These are phyloP conservation scores for Melastoma malabathricum DNA, from an alignment of 345 rosid species.

Conservation along the genomic window DNA sequence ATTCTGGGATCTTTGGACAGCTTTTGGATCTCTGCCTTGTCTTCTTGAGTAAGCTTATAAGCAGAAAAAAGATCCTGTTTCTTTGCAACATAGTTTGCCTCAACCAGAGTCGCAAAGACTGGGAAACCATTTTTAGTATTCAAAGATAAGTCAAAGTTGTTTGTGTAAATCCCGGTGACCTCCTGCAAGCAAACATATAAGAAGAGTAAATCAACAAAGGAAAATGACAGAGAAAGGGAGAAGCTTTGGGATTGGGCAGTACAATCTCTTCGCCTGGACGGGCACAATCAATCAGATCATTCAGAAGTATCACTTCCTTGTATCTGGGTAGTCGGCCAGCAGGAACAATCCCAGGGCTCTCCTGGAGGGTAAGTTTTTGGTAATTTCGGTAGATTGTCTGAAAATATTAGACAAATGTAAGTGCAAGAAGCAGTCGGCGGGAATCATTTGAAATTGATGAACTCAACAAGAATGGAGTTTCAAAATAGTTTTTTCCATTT, in stretches of 20 bases:
- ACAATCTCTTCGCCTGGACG: conserved; percentile 98
- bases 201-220: conserved; percentile 4
- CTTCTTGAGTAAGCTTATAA: conserved; percentile 94
- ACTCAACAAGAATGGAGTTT: no score
- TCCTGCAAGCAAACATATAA: conserved; percentile 39
- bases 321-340: conserved; percentile 98
- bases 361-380: conserved; percentile 94
- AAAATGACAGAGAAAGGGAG: conserved; percentile 2
- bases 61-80: conserved; percentile 96
- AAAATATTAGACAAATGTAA: conserved; percentile 6
- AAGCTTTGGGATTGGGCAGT: conserved; percentile 10
- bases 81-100: conserved; percentile 83
- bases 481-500: no score
- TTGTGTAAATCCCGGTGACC: conserved; percentile 86
- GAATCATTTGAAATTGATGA: no score
- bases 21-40: conserved; percentile 79
- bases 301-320: conserved; percentile 90
- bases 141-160: conserved; percentile 83
- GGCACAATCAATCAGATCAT: conserved; percentile 95
- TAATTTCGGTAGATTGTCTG: conserved; percentile 95
- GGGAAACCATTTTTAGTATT: conserved; percentile 98
- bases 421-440: no score
- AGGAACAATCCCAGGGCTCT: conserved; percentile 98
- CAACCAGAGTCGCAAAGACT: conserved; percentile 91
- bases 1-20: conserved; percentile 81